phyloP scores from a whole-genome alignment of 139 green algal genomes.

The Chlamydomonas sp. region DNA sequence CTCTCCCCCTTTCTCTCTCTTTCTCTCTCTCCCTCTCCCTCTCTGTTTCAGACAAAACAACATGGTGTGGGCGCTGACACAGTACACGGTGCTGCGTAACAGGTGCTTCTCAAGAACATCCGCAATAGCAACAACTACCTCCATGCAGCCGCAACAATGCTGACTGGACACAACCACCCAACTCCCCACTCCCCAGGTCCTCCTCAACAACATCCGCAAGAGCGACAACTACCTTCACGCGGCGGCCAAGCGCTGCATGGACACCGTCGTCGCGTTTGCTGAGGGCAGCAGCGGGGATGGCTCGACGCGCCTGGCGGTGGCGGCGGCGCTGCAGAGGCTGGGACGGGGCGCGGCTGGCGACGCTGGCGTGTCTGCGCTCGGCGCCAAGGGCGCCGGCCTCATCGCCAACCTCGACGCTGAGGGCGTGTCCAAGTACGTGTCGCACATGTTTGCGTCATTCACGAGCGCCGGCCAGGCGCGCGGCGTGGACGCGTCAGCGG shows the following conservation, averaged over 20 bases:
- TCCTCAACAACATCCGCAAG: slow-evolving; percentile 38
- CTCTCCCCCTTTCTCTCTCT: too few species aligned
- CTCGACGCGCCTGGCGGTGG: slow-evolving; percentile 19
- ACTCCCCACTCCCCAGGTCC: not conserved
- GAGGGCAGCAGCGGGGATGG: slow-evolving; percentile 12
- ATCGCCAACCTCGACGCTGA: not conserved
- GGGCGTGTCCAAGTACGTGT: not conserved
- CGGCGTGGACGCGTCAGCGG: not conserved
- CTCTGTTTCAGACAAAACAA: too few species aligned
- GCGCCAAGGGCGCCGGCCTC: slow-evolving; percentile 11
- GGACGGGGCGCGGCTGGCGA: slow-evolving; percentile 7
- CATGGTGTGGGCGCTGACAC: too few species aligned
- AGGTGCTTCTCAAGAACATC: slow-evolving; percentile 34
- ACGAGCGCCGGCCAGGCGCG: not conserved
- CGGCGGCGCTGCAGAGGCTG: slow-evolving; percentile 23
- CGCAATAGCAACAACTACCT: slow-evolving; percentile 44
- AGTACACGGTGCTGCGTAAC: too few species aligned
- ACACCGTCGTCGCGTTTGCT: slow-evolving; percentile 12
- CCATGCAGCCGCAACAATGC: slow-evolving; percentile 47
- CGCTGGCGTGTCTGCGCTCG: too few species aligned
- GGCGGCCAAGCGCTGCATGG: slow-evolving; percentile 43
- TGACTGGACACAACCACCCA: slow-evolving; percentile 49
- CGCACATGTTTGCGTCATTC: not conserved
- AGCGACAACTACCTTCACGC: slow-evolving; percentile 53
- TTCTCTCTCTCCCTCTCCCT: too few species aligned